phyloP scores from a whole-genome alignment of 2,329 filamentous ascomycete species.

The Teratosphaeria pseudoeucalypti region DNA sequence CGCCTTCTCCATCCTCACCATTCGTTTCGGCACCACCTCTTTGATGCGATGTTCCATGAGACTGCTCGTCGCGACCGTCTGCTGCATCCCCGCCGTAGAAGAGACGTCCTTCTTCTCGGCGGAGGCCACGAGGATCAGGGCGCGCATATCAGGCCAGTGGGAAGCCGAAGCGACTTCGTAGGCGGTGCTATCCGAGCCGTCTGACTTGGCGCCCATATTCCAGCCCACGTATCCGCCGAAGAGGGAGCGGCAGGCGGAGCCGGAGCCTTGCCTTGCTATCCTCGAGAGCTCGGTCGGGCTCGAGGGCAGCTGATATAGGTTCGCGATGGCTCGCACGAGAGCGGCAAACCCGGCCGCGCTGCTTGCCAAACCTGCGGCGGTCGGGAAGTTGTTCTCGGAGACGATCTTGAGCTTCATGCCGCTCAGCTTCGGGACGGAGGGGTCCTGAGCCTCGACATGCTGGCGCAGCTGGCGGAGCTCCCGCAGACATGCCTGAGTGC shows the following conservation, averaged over 20 bases:
- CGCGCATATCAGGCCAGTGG: slow-evolving; percentile 94
- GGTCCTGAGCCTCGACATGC: slow-evolving; percentile 60
- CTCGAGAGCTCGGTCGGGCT: slow-evolving; percentile 73
- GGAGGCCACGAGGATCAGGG: slow-evolving; percentile 79
- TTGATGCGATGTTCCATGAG: slow-evolving; percentile 70
- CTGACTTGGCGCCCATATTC: slow-evolving; percentile 64
- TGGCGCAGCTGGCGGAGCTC: slow-evolving; percentile 70
- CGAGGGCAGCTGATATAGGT: slow-evolving; percentile 78
- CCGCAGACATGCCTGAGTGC: slow-evolving; percentile 89
- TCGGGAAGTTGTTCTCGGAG: slow-evolving; percentile 98
- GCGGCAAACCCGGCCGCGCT: slow-evolving; percentile 58
- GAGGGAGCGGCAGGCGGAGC: slow-evolving; percentile 83
- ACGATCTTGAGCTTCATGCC: slow-evolving; percentile 71
- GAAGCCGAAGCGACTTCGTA: slow-evolving; percentile 77
- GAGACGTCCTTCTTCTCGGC: slow-evolving; percentile 94
- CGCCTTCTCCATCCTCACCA: slow-evolving; percentile 76
- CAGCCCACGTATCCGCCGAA: slow-evolving; percentile 96
- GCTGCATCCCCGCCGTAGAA: slow-evolving; percentile 91
- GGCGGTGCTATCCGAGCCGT: slow-evolving; percentile 79
- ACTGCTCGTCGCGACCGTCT: slow-evolving; percentile 83
- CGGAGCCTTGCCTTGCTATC: slow-evolving; percentile 87
- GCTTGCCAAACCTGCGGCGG: slow-evolving; percentile 72
- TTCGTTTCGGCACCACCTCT: slow-evolving; percentile 69
- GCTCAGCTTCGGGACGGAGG: slow-evolving; percentile 73
- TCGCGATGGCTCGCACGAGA: slow-evolving; percentile 71